Evolutionary conservation across 306 rosid species (phyloP).

Genomic region (Cajanus cajan): DNA sequence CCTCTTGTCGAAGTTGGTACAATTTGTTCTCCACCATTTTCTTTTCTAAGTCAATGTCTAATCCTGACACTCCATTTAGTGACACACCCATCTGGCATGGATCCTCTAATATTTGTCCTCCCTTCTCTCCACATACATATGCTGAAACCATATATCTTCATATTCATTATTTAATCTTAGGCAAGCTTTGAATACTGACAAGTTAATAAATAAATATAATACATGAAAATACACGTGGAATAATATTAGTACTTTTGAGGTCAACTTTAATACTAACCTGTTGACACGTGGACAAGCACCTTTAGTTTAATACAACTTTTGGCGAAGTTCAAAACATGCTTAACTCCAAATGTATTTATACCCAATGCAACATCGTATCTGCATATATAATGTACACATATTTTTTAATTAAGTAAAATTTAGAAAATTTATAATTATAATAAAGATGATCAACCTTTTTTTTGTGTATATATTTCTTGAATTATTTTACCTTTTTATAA

Average conservation of each 20-base stretch:
- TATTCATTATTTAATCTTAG: neutral
- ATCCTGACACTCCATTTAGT: constrained; percentile 55
- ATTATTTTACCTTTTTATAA: too few species aligned
- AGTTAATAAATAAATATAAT: too few species aligned
- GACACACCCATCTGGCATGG: constrained; percentile 58
- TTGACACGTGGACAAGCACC: constrained; percentile 71
- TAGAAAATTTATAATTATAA: too few species aligned
- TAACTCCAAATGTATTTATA: constrained; percentile 65
- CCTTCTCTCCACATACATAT: constrained; percentile 68
- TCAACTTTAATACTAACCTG: constrained; percentile 44
- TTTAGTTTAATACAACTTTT: constrained; percentile 48
- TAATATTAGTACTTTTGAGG: neutral
- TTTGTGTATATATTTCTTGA: too few species aligned
- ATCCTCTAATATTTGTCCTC: constrained; percentile 56
- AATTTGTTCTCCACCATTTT: constrained; percentile 40
- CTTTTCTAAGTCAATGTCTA: constrained; percentile 55
- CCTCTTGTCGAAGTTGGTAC: constrained; percentile 37
- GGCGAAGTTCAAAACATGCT: constrained; percentile 59
- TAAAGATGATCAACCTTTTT: too few species aligned
- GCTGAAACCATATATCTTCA: constrained; percentile 30
- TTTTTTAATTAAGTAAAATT: too few species aligned
- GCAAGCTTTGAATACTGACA: neutral
- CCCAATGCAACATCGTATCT: constrained; percentile 74
- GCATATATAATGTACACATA: neutral
- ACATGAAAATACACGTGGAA: neutral